phyloP scores from a whole-genome alignment of 2,329 filamentous ascomycete genomes.

The Tetracladium maxilliforme region DNA sequence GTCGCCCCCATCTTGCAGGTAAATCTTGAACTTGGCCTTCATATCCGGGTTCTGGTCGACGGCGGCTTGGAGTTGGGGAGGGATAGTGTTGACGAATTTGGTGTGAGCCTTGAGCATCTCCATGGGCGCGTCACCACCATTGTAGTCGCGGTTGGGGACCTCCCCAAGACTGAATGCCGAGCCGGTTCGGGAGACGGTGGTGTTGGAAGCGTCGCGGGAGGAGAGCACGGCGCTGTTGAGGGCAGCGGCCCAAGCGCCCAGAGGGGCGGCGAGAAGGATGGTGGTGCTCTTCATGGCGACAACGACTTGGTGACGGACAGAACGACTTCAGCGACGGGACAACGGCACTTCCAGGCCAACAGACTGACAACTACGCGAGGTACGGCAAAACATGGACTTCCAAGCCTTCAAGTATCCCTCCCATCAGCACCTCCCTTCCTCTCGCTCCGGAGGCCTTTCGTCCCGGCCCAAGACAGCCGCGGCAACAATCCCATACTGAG shows the following conservation, averaged over 20 bases:
- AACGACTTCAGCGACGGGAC: too few species aligned
- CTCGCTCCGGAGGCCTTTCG: too few species aligned
- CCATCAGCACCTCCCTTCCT: too few species aligned
- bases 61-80: slow-evolving; percentile 10
- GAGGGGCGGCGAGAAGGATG: slow-evolving; percentile 3
- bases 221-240: slow-evolving; percentile 2
- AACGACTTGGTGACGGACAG: not conserved
- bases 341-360: too few species aligned
- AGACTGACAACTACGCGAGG: too few species aligned
- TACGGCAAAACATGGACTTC: too few species aligned
- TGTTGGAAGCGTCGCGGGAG: slow-evolving; percentile 16
- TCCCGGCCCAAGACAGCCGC: too few species aligned
- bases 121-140: slow-evolving; percentile 12
- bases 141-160: slow-evolving; percentile 10
- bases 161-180: slow-evolving; percentile 5
- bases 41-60: slow-evolving; percentile 7
- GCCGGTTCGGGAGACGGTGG: slow-evolving; percentile 11
- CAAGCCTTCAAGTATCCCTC: too few species aligned
- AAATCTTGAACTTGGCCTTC: too few species aligned
- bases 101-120: slow-evolving; percentile 14
- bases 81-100: slow-evolving; percentile 16
- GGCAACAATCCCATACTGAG: too few species aligned
- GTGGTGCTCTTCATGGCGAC: too few species aligned
- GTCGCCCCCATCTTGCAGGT: too few species aligned
- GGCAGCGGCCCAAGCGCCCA: slow-evolving; percentile 14